phyloP scores from a whole-genome alignment of 2,329 filamentous ascomycete genomes.

The Neofusicoccum sp. region DNA sequence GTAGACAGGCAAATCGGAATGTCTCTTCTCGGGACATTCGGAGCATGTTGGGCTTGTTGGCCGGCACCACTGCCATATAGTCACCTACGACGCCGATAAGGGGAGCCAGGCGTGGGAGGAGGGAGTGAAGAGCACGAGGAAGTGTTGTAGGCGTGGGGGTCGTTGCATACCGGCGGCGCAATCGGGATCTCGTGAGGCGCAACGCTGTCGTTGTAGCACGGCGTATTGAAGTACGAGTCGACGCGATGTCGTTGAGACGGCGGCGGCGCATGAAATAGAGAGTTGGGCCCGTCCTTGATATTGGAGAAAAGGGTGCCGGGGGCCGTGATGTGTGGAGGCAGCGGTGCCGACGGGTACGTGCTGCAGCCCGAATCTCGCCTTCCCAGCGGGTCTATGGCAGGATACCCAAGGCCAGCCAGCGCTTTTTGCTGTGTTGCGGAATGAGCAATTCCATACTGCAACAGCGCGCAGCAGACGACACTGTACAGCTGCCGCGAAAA shows the following conservation, averaged over 20 bases:
- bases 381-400: neutral
- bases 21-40: neutral
- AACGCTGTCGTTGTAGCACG: neutral
- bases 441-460: slow-evolving; percentile 3
- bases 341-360: neutral
- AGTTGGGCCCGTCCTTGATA: slow-evolving; percentile 1
- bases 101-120: slow-evolving; percentile 1
- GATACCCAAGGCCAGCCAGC: neutral
- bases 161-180: neutral
- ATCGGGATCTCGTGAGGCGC: slow-evolving; percentile 3
- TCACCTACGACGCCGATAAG: slow-evolving; percentile 7
- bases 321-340: neutral
- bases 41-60: neutral
- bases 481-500: neutral
- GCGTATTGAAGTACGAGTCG: slow-evolving; percentile 3
- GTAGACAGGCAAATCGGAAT: neutral
- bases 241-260: neutral
- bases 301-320: neutral
- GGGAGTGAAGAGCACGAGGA: neutral
- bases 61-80: slow-evolving; percentile 3
- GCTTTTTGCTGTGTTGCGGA: slow-evolving; percentile 5
- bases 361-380: neutral
- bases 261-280: slow-evolving; percentile 1
- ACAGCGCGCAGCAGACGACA: neutral
- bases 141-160: neutral